phyloP scores from a whole-genome alignment of 2,329 filamentous ascomycete species.

The Blastomyces parvus region DNA sequence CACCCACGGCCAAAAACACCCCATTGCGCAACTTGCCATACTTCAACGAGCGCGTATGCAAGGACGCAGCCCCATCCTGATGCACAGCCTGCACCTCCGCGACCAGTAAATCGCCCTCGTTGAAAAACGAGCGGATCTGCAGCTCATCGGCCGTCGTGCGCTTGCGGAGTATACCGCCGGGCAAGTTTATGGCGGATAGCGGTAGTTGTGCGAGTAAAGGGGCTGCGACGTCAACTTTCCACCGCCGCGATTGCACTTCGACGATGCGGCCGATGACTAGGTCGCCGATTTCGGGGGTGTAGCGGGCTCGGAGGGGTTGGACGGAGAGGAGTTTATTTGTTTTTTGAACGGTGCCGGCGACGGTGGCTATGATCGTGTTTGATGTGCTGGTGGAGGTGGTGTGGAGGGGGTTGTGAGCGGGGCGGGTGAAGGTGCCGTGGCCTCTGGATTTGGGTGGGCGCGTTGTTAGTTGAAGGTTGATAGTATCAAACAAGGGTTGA shows the following conservation, averaged over 20 bases:
- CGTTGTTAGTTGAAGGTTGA: constrained; percentile 6
- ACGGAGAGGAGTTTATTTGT: constrained; percentile 97
- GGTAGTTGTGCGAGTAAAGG: constrained; percentile 77
- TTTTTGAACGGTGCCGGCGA: constrained; percentile 80
- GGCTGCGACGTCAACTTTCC: constrained; percentile 90
- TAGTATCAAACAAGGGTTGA: too few relatives aligned
- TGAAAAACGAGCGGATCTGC: constrained; percentile 95
- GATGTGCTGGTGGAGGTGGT: constrained; percentile 25
- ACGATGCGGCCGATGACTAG: constrained; percentile 88
- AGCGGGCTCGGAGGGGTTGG: constrained; percentile 78
- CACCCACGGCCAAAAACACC: constrained; percentile 71
- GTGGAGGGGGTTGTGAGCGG: constrained; percentile 37
- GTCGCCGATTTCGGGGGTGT: constrained; percentile 93
- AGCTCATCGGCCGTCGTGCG: constrained; percentile 93
- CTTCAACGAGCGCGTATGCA: constrained; percentile 83
- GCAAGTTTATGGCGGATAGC: constrained; percentile 84
- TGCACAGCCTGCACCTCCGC: constrained; percentile 90
- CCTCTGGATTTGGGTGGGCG: constrained; percentile 47
- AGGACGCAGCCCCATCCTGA: constrained; percentile 70
- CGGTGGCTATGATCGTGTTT: constrained; percentile 71
- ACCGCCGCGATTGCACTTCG: constrained; percentile 85
- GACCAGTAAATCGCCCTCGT: constrained; percentile 85
- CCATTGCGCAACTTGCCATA: constrained; percentile 96
- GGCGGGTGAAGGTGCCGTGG: constrained; percentile 76
- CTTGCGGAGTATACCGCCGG: constrained; percentile 82